A percentile compares a stretch with the other conserved stretches of the same genome.
Conservation (phyloP, 306 rosid species). For the Vigna mungo region DNA sequence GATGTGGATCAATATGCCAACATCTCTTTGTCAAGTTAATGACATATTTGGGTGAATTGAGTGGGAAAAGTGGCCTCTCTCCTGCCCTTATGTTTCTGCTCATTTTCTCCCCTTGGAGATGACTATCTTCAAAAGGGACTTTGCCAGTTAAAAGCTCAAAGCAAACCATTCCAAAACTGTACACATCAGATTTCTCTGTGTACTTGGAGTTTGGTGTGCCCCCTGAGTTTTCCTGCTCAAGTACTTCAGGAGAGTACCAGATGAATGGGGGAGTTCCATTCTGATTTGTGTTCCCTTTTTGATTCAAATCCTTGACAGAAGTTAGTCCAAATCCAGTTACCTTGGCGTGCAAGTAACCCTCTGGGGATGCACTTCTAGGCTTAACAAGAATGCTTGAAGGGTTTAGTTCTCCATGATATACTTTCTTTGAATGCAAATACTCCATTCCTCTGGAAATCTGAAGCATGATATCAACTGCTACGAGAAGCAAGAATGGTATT, state of each 20-base stretch:
- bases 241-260: conserved; percentile 90
- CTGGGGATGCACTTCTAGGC: conserved; percentile 66
- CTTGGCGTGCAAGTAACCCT: conserved; percentile 75
- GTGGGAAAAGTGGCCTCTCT: conserved; percentile 87
- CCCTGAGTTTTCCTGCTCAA: conserved; percentile 74
- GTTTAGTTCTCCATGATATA: conserved; percentile 77
- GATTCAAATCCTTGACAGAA: conserved; percentile 50
- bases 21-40: conserved; percentile 84
- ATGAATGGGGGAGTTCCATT: conserved; percentile 68
- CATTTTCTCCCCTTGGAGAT: conserved; percentile 93
- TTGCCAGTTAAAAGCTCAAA: conserved; percentile 89
- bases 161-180: conserved; percentile 96
- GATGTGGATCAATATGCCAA: conserved; percentile 84
- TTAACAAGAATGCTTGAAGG: conserved; percentile 78
- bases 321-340: conserved; percentile 73
- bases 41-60: conserved; percentile 65
- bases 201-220: conserved; percentile 51
- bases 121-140: conserved; percentile 93
- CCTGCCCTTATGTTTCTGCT: conserved; percentile 90
- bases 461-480: conserved; percentile 88
- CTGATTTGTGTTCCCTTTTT: conserved; percentile 62
- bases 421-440: conserved; percentile 73
- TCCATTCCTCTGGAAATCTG: conserved; percentile 95
- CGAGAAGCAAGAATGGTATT: conserved; percentile 72
- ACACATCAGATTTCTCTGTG: conserved; percentile 83